phyloP scores from a whole-genome alignment of 108 stramenopile genomes.

The Mediolabrus comicus region DNA sequence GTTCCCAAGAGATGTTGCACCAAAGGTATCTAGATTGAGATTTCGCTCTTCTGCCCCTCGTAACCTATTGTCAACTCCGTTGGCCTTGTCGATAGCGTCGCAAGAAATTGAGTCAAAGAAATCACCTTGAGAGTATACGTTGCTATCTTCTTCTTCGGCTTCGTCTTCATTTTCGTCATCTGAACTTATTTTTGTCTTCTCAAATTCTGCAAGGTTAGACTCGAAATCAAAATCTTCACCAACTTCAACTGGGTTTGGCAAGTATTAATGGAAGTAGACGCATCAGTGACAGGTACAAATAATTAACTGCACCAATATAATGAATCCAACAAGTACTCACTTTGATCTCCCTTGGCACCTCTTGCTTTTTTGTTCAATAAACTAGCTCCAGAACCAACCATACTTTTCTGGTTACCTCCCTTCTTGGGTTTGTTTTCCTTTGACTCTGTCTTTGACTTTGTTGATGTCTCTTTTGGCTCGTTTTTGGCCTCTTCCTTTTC shows the following conservation, averaged over 20 bases:
- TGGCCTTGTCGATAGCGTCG: slow-evolving; percentile 73
- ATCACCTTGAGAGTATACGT: slow-evolving; percentile 69
- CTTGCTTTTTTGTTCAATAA: slow-evolving; percentile 70
- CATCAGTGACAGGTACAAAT: background rate
- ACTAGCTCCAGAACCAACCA: slow-evolving; percentile 78
- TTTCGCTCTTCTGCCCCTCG: slow-evolving; percentile 70
- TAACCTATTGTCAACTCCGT: slow-evolving; percentile 79
- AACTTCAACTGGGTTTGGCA: slow-evolving; percentile 1
- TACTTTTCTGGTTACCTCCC: slow-evolving; percentile 28
- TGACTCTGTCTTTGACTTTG: slow-evolving; percentile 8
- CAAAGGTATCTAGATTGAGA: slow-evolving; percentile 88
- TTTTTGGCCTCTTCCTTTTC: slow-evolving; percentile 5
- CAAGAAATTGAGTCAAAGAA: slow-evolving; percentile 88
- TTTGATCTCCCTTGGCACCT: slow-evolving; percentile 53
- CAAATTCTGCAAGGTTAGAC: slow-evolving; percentile 71
- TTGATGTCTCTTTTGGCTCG: slow-evolving; percentile 1
- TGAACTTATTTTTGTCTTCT: slow-evolving; percentile 40
- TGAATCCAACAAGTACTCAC: slow-evolving; percentile 23
- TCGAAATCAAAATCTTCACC: slow-evolving; percentile 79
- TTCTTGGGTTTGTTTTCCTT: slow-evolving; percentile 22
- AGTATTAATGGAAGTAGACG: too few species aligned
- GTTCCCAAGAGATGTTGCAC: slow-evolving; percentile 70
- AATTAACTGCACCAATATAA: background rate
- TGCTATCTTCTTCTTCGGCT: slow-evolving; percentile 31
- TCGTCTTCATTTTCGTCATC: slow-evolving; percentile 38